Evolutionary conservation across 2,329 filamentous ascomycete species (phyloP).

Genomic region (Xylariaceae sp.): DNA sequence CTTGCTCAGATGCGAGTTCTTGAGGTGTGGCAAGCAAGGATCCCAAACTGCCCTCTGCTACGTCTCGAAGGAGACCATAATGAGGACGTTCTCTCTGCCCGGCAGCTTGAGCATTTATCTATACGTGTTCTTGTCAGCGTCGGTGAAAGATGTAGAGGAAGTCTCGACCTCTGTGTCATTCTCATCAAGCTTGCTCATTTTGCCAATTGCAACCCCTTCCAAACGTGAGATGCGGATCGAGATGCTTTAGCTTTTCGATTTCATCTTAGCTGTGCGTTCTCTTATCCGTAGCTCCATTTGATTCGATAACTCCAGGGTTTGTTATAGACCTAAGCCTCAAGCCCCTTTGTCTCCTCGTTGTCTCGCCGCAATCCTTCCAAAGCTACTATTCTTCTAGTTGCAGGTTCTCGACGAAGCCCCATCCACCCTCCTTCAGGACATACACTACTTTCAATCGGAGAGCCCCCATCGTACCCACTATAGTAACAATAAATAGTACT

Average conservation of each 20-base stretch:
- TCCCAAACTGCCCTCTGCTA: slow-evolving; percentile 3
- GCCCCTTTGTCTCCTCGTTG: neutral
- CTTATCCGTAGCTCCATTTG: too few species aligned
- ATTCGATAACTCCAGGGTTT: too few species aligned
- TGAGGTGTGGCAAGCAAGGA: slow-evolving; percentile 6
- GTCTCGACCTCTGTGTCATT: too few species aligned
- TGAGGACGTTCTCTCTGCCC: neutral
- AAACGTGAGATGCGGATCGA: too few species aligned
- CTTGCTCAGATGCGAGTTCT: neutral
- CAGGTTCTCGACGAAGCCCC: neutral
- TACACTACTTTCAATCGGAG: neutral
- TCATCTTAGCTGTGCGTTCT: too few species aligned
- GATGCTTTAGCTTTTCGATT: too few species aligned
- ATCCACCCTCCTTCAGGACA: neutral
- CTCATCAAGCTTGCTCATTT: too few species aligned
- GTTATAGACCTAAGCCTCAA: too few species aligned
- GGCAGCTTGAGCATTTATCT: neutral
- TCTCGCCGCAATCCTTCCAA: neutral
- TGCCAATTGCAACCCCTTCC: too few species aligned
- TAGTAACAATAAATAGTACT: slow-evolving; percentile 15
- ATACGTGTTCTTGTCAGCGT: neutral
- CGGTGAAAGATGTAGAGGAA: slow-evolving; percentile 1
- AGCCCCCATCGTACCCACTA: neutral
- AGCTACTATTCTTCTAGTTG: neutral
- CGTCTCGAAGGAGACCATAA: neutral